Evolutionary conservation across 768 basidiomycete genomes (phyloP).

Genomic region (Leccinum disarticulatum): DNA sequence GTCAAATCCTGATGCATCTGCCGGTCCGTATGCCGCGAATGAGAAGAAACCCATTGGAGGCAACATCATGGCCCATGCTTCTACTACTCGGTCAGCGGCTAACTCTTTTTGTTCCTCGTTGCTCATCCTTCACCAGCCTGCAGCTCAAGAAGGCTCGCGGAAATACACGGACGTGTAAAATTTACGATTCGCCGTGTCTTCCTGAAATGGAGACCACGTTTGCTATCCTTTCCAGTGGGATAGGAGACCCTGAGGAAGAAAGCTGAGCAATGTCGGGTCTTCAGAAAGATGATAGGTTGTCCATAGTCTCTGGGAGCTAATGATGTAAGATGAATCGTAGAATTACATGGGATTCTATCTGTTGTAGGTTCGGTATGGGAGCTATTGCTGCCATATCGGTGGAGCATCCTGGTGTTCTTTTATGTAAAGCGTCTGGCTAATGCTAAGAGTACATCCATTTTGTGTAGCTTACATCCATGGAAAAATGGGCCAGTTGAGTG

Average conservation of each 20-base stretch:
- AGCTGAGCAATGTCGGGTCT: constrained; percentile 33
- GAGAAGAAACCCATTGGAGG: constrained; percentile 99
- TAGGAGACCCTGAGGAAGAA: constrained; percentile 94
- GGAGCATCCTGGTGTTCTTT: background rate
- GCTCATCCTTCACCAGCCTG: constrained; percentile 46
- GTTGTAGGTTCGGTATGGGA: constrained; percentile 12
- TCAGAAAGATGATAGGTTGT: background rate
- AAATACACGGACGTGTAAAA: constrained; percentile 90
- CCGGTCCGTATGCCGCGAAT: constrained; percentile 83
- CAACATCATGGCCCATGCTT: constrained; percentile 99
- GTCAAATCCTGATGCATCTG: constrained; percentile 95
- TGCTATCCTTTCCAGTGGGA: constrained; percentile 87
- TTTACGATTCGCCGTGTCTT: constrained; percentile 96
- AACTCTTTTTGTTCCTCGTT: background rate
- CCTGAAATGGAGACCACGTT: constrained; percentile 97
- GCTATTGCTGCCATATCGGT: background rate
- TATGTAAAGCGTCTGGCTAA: background rate
- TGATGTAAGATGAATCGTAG: constrained; percentile 7
- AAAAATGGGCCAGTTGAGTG: constrained; percentile 52
- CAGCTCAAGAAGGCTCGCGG: constrained; percentile 93
- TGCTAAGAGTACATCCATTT: background rate
- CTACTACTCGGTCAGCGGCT: constrained; percentile 78
- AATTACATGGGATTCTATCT: constrained; percentile 11
- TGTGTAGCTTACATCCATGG: constrained; percentile 18
- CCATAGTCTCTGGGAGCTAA: background rate